Percentiles rank a stretch among this genome's conserved stretches.
These are phyloP conservation scores for Camptophora hylomeconis DNA, from an alignment of 2,329 filamentous ascomycete genomes.

Conservation along the genomic window DNA sequence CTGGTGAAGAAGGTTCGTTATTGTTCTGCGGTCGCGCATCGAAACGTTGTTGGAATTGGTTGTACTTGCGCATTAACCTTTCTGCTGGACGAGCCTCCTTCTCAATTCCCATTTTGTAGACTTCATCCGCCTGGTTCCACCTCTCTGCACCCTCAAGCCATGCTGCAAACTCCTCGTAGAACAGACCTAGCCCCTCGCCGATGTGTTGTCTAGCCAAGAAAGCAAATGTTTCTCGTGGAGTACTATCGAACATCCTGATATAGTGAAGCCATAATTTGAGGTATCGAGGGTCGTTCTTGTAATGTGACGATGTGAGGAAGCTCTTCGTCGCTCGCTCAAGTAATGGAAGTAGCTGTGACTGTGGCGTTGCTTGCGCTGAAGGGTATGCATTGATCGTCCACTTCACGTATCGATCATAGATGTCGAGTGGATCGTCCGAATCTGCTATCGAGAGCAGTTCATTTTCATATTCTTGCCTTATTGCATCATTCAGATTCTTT, in stretches of 20 bases:
- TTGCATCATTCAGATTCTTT: slow-evolving; percentile 63
- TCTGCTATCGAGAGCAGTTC: slow-evolving; percentile 69
- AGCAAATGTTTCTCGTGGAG: slow-evolving; percentile 83
- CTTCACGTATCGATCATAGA: slow-evolving; percentile 92
- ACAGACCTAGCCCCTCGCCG: slow-evolving; percentile 75
- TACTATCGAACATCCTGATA: slow-evolving; percentile 81
- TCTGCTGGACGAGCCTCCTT: slow-evolving; percentile 72
- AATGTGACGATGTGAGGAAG: slow-evolving; percentile 73
- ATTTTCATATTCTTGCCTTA: slow-evolving; percentile 71
- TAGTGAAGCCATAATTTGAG: slow-evolving; percentile 90
- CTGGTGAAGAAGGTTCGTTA: slow-evolving; percentile 67
- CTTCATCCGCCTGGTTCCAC: slow-evolving; percentile 86
- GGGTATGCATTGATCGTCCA: slow-evolving; percentile 96
- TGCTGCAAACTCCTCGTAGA: slow-evolving; percentile 91
- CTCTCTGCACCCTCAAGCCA: slow-evolving; percentile 78
- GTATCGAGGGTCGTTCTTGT: slow-evolving; percentile 91
- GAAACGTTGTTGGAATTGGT: slow-evolving; percentile 73
- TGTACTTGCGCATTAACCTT: slow-evolving; percentile 75
- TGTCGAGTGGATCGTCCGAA: slow-evolving; percentile 85
- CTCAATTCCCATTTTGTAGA: slow-evolving; percentile 82
- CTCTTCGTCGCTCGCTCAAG: slow-evolving; percentile 87
- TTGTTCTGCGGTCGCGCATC: slow-evolving; percentile 50
- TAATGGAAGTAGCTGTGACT: slow-evolving; percentile 78
- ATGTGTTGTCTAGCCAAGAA: slow-evolving; percentile 82
- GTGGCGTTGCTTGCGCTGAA: slow-evolving; percentile 76